Conservation (phyloP, 2,329 filamentous ascomycete genomes). For the Talaromyces sp. region DNA sequence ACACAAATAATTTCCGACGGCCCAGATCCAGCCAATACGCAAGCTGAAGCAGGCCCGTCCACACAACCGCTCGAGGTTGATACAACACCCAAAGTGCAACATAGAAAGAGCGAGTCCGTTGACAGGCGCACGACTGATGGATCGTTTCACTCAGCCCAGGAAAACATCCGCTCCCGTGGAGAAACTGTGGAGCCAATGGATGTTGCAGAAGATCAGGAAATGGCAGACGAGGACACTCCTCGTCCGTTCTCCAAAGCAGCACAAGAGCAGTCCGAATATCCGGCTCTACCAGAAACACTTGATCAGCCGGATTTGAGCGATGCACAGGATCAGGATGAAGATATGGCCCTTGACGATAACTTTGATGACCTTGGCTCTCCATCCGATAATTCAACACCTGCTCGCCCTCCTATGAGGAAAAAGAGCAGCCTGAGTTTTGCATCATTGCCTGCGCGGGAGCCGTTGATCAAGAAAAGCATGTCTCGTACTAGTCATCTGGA, state of each 20-base stretch:
- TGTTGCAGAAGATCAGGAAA: constrained; percentile 21
- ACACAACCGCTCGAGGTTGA: constrained; percentile 14
- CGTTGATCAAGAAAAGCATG: constrained; percentile 70
- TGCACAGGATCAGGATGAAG: constrained; percentile 16
- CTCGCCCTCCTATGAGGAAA: constrained; percentile 61
- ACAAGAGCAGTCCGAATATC: constrained; percentile 10
- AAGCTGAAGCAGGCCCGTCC: not conserved
- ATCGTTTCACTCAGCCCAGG: constrained; percentile 43
- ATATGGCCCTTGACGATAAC: constrained; percentile 28
- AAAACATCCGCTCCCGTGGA: constrained; percentile 28
- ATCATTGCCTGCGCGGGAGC: constrained; percentile 83
- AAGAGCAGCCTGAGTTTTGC: constrained; percentile 97
- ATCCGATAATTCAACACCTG: constrained; percentile 43
- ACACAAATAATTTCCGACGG: constrained; percentile 10
- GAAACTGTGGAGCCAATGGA: constrained; percentile 33
- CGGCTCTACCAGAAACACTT: constrained; percentile 15
- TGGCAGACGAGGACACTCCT: constrained; percentile 13
- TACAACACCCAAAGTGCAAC: constrained; percentile 12
- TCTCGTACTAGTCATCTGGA: constrained; percentile 77
- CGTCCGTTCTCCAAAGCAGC: constrained; percentile 8
- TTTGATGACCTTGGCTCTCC: constrained; percentile 44
- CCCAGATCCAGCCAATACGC: constrained; percentile 18
- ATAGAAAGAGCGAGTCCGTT: constrained; percentile 19
- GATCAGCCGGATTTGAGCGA: constrained; percentile 12
- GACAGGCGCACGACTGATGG: constrained; percentile 36